phyloP scores from a whole-genome alignment of 331 rosid genomes.

The Rosa hybrid region DNA sequence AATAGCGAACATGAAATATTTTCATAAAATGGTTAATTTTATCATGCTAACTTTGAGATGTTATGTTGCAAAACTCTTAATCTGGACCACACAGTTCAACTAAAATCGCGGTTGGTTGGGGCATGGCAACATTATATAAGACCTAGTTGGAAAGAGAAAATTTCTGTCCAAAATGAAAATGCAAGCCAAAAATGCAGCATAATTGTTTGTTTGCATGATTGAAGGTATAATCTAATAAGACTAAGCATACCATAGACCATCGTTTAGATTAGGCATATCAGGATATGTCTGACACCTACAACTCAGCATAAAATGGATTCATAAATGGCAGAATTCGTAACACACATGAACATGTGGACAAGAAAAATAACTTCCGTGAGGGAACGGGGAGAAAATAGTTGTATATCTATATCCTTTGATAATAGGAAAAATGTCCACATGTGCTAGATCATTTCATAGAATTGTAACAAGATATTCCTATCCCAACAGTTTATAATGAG shows the following conservation, averaged over 20 bases:
- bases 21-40: not conserved
- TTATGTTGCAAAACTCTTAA: not conserved
- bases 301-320: not conserved
- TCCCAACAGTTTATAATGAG: not conserved
- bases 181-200: conserved; percentile 23
- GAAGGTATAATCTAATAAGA: conserved; percentile 8
- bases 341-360: not conserved
- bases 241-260: conserved; percentile 13
- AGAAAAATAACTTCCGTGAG: not conserved
- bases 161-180: not conserved
- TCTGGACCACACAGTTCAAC: not conserved
- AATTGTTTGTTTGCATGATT: conserved; percentile 77
- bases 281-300: not conserved
- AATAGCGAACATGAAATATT: not conserved
- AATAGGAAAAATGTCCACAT: not conserved
- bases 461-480: not conserved
- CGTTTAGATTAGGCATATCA: not conserved
- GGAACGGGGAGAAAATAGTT: not conserved
- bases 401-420: not conserved
- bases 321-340: not conserved
- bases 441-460: conserved; percentile 21
- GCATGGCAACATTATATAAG: not conserved
- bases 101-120: not conserved
- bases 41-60: not conserved
- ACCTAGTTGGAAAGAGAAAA: not conserved